phyloP scores from a whole-genome alignment of 352 stramenopile genomes.

The Phytophthora uliginosa region DNA sequence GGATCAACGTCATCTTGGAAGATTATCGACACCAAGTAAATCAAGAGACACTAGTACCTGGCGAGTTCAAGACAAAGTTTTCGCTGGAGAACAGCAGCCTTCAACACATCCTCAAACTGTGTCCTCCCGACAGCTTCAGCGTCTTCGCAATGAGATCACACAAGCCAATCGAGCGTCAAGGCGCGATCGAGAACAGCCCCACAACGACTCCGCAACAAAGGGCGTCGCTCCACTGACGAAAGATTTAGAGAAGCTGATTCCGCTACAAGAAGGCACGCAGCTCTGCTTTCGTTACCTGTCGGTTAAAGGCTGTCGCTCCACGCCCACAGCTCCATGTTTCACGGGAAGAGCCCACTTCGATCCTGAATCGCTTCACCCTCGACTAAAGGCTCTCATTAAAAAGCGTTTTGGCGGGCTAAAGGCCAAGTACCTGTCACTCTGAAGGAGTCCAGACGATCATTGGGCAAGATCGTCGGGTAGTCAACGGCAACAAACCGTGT shows the following conservation, averaged over 20 bases:
- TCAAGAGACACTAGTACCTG: slow-evolving; percentile 1
- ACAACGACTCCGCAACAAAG: background rate
- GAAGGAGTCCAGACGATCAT: no score
- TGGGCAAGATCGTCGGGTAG: no score
- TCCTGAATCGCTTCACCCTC: no score
- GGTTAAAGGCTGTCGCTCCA: no score
- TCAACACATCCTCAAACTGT: slow-evolving; percentile 8
- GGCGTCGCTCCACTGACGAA: background rate
- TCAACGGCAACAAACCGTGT: no score
- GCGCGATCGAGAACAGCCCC: background rate
- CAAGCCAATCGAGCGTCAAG: background rate
- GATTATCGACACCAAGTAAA: slow-evolving; percentile 1
- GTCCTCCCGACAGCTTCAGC: slow-evolving; percentile 3
- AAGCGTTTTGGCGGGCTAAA: no score
- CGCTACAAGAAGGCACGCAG: no score
- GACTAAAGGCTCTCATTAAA: no score
- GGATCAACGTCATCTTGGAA: slow-evolving; percentile 8
- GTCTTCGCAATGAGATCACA: slow-evolving; percentile 3
- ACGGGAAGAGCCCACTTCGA: no score
- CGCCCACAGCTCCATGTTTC: background rate
- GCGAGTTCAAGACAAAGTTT: slow-evolving; percentile 1
- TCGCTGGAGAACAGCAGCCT: slow-evolving; percentile 6
- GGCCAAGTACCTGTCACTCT: no score
- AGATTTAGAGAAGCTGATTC: no score
- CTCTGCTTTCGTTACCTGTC: no score